Percentiles rank a stretch among this genome's conserved stretches.
phyloP scores from a whole-genome alignment of 495 filamentous ascomycete species.

The Xeromyces bisporus region DNA sequence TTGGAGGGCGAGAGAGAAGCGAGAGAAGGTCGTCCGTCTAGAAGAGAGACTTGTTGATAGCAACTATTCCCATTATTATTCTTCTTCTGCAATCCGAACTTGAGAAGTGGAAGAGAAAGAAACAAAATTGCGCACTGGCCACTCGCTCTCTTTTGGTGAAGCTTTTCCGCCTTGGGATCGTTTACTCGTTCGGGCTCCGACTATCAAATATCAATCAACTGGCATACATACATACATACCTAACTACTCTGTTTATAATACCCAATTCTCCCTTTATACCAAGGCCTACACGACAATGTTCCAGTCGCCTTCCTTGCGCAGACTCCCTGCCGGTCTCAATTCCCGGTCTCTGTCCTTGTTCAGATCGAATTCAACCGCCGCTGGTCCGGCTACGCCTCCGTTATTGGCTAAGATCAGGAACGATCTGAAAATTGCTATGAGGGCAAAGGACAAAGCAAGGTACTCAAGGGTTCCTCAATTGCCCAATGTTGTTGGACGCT shows the following conservation, averaged over 20 bases:
- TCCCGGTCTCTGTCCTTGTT: slow-evolving; percentile 11
- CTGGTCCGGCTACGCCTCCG: slow-evolving; percentile 24
- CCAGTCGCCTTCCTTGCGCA: slow-evolving; percentile 4
- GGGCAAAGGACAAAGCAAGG: slow-evolving; percentile 40
- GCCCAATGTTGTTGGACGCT: too few relatives aligned
- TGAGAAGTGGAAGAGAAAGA: too few relatives aligned
- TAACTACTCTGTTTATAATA: too few relatives aligned
- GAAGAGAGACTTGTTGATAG: background rate
- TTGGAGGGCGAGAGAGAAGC: background rate
- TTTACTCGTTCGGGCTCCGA: too few relatives aligned
- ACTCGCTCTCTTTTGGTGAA: slow-evolving; percentile 10
- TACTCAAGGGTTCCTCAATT: slow-evolving; percentile 10
- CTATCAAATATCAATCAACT: too few relatives aligned
- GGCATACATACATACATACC: too few relatives aligned
- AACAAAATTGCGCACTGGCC: slow-evolving; percentile 23
- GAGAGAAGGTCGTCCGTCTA: slow-evolving; percentile 2
- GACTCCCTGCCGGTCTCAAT: slow-evolving; percentile 12
- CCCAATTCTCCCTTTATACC: too few relatives aligned
- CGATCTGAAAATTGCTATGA: slow-evolving; percentile 46
- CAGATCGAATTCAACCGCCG: slow-evolving; percentile 25
- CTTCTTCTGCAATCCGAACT: too few relatives aligned
- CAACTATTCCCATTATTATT: too few relatives aligned
- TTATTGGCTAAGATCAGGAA: slow-evolving; percentile 34
- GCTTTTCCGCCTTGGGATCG: background rate
- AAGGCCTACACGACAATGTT: too few relatives aligned